Evolutionary conservation across 768 basidiomycete genomes (phyloP), one percentile per base, ranked within the genome.

Genomic region (Sutorius australiensis): DNA sequence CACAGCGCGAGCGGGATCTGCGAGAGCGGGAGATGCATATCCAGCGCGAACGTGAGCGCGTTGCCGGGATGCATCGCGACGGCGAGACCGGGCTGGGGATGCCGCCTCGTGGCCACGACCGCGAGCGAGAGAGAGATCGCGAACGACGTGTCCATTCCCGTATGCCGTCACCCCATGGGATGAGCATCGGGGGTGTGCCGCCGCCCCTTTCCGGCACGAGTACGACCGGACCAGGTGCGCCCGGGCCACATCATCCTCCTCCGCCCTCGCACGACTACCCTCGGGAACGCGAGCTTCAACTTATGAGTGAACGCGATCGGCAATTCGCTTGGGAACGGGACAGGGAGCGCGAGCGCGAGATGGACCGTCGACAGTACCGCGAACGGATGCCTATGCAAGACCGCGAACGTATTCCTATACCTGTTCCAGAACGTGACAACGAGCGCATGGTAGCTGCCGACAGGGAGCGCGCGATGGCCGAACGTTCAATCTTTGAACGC

Each of bases 91-190:
- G 63, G 42, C 61, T 58, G 0, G 64, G 65, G 2, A 57, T 65
- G n/a, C 61, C 54, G 0, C 62, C 63, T 13, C 61, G 63, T 2
- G 55, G n/a, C 37, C 56, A 56, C 36, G 67, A 69, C n/a, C 65
- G 64, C 46, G 67, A 69, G 24, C 55, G 65, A 42, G 67, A 68
- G 39, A 58, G 62, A 54, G 67, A 67, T n/a, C 66, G 66, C 34
- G 66, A 68, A 50, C 64, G 67, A 19, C 67, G 63, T 24, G 46
- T 58, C 34, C 59, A 59, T 40, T 61, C 67, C 1, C 59, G 67
- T n/a, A 42, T 69, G 14, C 59, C 63, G 7, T 68, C 67, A 11
- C 66, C 66, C 30, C 65, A 57, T 34, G 56, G 51, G 21, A 55
- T 55, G 49, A 51, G 36, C 34, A 49, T 60, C 0, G 50, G 49